Evolutionary conservation across 352 stramenopile species (phyloP).

Genomic region (Pythium monospermum): DNA sequence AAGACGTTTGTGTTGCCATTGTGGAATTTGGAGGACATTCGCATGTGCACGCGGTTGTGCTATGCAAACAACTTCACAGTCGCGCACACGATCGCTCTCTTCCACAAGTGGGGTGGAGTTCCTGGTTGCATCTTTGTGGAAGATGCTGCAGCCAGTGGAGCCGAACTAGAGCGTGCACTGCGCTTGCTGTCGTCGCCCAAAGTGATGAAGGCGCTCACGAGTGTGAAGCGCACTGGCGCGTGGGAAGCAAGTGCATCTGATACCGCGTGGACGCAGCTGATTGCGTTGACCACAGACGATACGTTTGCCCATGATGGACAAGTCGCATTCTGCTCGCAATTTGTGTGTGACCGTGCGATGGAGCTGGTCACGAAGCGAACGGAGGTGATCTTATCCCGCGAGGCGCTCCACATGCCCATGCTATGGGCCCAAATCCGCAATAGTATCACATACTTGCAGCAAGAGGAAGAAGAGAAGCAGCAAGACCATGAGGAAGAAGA

Average conservation of each 20-base stretch:
- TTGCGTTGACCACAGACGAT: not conserved
- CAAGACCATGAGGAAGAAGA: too few species aligned
- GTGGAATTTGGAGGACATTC: conserved; percentile 7
- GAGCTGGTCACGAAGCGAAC: not conserved
- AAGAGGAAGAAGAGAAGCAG: conserved; percentile 26
- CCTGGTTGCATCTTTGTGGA: conserved; percentile 4
- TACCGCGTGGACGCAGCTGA: conserved; percentile 4
- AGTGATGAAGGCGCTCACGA: not conserved
- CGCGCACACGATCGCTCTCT: not conserved
- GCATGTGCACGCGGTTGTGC: conserved; percentile 1
- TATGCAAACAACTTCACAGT: not conserved
- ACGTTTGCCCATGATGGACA: not conserved
- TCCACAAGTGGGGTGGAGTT: conserved; percentile 15
- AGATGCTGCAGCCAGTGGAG: not conserved
- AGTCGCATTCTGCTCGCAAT: conserved; percentile 22
- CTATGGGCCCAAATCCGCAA: conserved; percentile 14
- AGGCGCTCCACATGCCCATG: not conserved
- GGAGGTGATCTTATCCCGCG: not conserved
- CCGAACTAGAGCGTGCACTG: conserved; percentile 7
- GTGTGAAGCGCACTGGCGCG: not conserved
- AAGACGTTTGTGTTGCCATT: conserved; percentile 15
- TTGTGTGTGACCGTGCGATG: conserved; percentile 20
- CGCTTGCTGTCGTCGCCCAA: not conserved
- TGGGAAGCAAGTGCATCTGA: conserved; percentile 3
- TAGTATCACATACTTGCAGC: conserved; percentile 13